Evolutionary conservation across 139 green algal genomes (phyloP).

Genomic region (Deuterostichococcus epilithicus): DNA sequence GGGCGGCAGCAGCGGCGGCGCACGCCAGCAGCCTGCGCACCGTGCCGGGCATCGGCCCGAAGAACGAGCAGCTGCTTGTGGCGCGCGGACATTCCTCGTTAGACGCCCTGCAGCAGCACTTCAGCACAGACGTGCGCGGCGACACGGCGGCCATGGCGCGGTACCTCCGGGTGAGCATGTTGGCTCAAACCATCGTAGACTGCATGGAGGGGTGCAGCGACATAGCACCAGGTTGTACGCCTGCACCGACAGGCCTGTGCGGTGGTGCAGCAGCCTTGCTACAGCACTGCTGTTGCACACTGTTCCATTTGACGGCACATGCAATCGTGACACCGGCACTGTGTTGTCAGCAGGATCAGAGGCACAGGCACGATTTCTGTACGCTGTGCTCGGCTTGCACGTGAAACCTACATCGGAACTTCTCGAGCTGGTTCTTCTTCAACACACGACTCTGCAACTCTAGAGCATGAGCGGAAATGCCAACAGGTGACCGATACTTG

Average conservation of each 20-base stretch:
- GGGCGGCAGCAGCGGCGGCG: too few species aligned
- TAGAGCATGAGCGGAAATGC: not conserved
- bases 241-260: not conserved
- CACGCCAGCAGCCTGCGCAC: not conserved
- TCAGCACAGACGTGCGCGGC: constrained; percentile 13
- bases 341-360: not conserved
- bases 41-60: constrained; percentile 38
- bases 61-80: constrained; percentile 37
- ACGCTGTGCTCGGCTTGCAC: not conserved
- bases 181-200: too few species aligned
- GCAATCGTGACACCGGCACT: not conserved
- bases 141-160: constrained; percentile 18
- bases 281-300: not conserved
- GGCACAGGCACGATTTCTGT: too few species aligned
- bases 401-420: not conserved
- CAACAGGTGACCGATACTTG: not conserved
- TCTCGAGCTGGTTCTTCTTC: not conserved
- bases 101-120: constrained; percentile 34
- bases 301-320: not conserved
- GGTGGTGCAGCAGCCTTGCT: not conserved
- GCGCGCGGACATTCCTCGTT: constrained; percentile 29
- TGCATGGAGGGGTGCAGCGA: not conserved
- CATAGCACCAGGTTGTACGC: not conserved
- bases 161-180: constrained; percentile 38
- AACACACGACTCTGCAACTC: not conserved